Evolutionary conservation across 2,329 filamentous ascomycete genomes (phyloP).

Genomic region (Colletotrichum sp.): DNA sequence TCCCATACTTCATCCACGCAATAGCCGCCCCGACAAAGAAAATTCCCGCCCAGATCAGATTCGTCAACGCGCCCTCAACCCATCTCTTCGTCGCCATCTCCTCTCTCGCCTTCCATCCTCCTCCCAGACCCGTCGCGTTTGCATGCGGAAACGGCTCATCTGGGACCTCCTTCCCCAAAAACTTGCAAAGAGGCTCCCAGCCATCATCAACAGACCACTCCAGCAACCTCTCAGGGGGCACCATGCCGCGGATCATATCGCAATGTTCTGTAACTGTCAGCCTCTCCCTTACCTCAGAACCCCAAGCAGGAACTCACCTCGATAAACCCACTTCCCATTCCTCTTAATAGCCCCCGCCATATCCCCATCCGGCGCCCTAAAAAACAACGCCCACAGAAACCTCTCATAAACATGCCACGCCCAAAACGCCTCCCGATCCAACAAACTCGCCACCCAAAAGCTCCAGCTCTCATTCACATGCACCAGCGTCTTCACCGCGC

Average conservation of each 20-base stretch:
- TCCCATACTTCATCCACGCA: not conserved
- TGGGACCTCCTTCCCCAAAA: constrained; percentile 40
- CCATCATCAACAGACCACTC: constrained; percentile 43
- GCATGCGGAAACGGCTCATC: constrained; percentile 36
- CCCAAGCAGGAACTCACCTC: not conserved
- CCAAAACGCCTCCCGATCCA: constrained; percentile 35
- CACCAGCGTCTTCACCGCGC: constrained; percentile 30
- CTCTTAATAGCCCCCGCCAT: constrained; percentile 27
- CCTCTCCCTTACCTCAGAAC: not conserved
- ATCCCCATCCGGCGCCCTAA: constrained; percentile 31
- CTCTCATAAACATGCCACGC: constrained; percentile 33
- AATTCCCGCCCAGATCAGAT: not conserved
- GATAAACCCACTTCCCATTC: constrained; percentile 32
- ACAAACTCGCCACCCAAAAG: constrained; percentile 31
- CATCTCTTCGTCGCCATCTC: constrained; percentile 17
- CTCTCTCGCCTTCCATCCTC: constrained; percentile 14
- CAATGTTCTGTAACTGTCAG: constrained; percentile 29
- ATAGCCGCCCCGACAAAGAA: not conserved
- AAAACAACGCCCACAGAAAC: constrained; percentile 33
- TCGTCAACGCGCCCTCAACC: constrained; percentile 16
- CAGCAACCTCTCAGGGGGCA: constrained; percentile 29
- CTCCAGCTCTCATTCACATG: constrained; percentile 27
- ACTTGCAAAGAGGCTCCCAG: constrained; percentile 46
- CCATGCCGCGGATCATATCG: constrained; percentile 36
- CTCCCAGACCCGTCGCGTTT: constrained; percentile 24